Conservation (phyloP, 2,329 filamentous ascomycete genomes). For the Allantophomopsis lycopodina region DNA sequence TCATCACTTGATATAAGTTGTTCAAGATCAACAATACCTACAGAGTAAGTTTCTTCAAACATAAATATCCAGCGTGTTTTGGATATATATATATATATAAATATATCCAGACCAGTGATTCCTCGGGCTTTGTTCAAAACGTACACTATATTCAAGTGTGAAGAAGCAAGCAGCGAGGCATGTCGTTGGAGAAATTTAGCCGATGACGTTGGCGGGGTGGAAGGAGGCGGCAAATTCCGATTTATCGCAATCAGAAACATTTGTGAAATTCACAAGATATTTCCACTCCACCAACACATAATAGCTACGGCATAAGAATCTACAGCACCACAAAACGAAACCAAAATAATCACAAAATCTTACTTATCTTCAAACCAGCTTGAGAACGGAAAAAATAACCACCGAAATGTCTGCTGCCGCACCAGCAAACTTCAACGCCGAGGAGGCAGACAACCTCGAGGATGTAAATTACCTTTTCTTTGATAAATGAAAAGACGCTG, state of each 20-base stretch:
- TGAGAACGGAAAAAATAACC: background rate
- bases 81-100: too few species aligned
- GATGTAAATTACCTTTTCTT: slow-evolving; percentile 34
- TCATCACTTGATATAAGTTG: too few species aligned
- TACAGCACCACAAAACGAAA: background rate
- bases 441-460: slow-evolving; percentile 56
- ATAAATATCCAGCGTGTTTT: too few species aligned
- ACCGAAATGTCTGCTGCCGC: slow-evolving; percentile 5
- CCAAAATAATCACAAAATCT: background rate
- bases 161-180: too few species aligned
- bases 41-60: too few species aligned
- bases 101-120: too few species aligned
- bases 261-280: background rate
- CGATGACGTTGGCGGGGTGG: too few species aligned
- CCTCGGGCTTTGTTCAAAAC: too few species aligned
- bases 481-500: background rate
- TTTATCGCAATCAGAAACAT: background rate
- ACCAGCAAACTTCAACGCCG: slow-evolving; percentile 32
- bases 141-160: too few species aligned
- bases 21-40: too few species aligned
- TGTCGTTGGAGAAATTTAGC: too few species aligned
- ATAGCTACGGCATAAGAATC: background rate
- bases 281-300: background rate
- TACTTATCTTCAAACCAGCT: background rate
- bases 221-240: background rate